Conservation (phyloP, 192 early-diverging fungal species). For the Paraglomus brasilianum region DNA sequence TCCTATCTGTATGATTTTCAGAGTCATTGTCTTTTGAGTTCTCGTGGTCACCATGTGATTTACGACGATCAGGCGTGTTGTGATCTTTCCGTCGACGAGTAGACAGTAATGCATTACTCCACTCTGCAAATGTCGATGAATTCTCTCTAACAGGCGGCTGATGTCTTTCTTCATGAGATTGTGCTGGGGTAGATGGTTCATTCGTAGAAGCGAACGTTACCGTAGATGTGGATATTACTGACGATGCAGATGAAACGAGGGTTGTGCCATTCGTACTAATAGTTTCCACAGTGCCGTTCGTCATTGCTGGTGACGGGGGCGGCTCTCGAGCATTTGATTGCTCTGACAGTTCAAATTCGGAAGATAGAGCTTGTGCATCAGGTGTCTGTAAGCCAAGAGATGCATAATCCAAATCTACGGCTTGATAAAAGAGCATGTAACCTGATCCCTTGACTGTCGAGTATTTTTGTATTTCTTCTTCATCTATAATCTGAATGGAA, state of each 20-base stretch:
- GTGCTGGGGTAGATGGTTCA: too few relatives aligned
- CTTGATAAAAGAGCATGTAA: conserved; percentile 81
- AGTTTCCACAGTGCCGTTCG: not conserved
- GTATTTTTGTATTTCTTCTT: conserved; percentile 74
- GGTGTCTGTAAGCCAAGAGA: conserved; percentile 7
- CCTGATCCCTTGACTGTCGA: conserved; percentile 70
- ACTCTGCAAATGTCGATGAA: conserved; percentile 14
- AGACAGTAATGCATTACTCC: not conserved
- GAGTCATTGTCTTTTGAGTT: conserved; percentile 9
- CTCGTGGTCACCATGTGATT: conserved; percentile 28
- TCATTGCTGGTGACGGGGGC: conserved; percentile 11
- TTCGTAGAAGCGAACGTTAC: too few relatives aligned
- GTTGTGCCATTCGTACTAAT: not conserved
- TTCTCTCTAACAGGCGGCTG: conserved; percentile 12
- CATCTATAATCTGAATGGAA: conserved; percentile 58
- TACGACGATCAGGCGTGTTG: conserved; percentile 22
- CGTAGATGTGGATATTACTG: too few relatives aligned
- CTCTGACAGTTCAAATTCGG: conserved; percentile 18
- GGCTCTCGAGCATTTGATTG: conserved; percentile 1
- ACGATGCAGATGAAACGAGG: not conserved
- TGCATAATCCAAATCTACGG: conserved; percentile 40
- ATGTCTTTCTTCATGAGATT: too few relatives aligned
- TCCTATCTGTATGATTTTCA: not conserved
- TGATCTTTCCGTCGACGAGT: not conserved
- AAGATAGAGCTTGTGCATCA: too few relatives aligned